Evolutionary conservation across 2,329 filamentous ascomycete species (phyloP).

Genomic region (Pleoardoris graminearum): DNA sequence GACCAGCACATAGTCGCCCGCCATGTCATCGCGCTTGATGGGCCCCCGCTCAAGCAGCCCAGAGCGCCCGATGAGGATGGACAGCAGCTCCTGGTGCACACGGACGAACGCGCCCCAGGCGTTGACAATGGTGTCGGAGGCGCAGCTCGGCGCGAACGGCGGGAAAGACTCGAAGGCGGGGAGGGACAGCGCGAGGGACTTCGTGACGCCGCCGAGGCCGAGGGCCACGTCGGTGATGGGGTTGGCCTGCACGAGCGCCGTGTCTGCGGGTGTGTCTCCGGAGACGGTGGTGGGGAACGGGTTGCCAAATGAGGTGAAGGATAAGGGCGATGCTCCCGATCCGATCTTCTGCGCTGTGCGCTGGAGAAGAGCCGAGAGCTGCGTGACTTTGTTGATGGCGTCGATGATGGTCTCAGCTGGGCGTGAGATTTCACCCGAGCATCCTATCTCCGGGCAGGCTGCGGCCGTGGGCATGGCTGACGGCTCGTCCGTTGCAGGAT

Average conservation of each 20-base stretch:
- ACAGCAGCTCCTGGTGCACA: slow-evolving; percentile 16
- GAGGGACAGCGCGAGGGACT: not conserved
- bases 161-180: slow-evolving; percentile 5
- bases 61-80: slow-evolving; percentile 15
- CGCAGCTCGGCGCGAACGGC: not conserved
- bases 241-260: not conserved
- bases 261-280: not conserved
- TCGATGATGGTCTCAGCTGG: slow-evolving; percentile 16
- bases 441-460: slow-evolving; percentile 12
- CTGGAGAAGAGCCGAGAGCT: slow-evolving; percentile 15
- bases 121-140: slow-evolving; percentile 10
- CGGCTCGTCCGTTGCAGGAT: not conserved
- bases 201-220: slow-evolving; percentile 3
- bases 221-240: slow-evolving; percentile 8
- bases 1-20: not conserved
- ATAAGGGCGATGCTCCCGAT: too few species aligned
- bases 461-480: not conserved
- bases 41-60: slow-evolving; percentile 6
- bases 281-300: too few species aligned
- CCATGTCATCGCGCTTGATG: not conserved
- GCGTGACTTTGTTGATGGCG: slow-evolving; percentile 18
- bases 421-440: slow-evolving; percentile 5
- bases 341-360: slow-evolving; percentile 9
- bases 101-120: slow-evolving; percentile 13
- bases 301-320: too few species aligned